phyloP scores from a whole-genome alignment of 805 yeast species.

The Ogataea paraovalis region DNA sequence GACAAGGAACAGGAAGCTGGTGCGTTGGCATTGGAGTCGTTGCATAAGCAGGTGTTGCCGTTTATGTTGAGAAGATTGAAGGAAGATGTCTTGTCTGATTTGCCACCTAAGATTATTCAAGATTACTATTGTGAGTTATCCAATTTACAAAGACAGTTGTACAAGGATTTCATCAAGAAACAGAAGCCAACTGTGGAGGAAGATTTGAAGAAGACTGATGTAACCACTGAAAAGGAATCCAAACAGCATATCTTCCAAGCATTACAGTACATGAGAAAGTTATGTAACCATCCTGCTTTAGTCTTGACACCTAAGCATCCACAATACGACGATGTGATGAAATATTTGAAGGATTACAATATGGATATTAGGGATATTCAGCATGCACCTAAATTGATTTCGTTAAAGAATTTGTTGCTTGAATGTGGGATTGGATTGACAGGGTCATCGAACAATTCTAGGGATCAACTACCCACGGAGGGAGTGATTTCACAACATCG shows the following conservation, averaged over 20 bases:
- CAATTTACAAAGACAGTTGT: conserved; percentile 81
- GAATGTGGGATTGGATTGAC: conserved; percentile 88
- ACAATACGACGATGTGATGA: conserved; percentile 63
- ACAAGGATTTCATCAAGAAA: conserved; percentile 83
- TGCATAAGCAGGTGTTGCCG: conserved; percentile 95
- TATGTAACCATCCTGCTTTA: conserved; percentile 94
- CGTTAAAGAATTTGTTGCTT: conserved; percentile 70
- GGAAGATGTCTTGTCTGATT: conserved; percentile 91
- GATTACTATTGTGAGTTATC: conserved; percentile 96
- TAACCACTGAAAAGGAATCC: conserved; percentile 32
- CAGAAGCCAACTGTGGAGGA: conserved; percentile 70
- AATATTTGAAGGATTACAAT: conserved; percentile 54
- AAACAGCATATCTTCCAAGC: conserved; percentile 97
- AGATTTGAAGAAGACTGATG: conserved; percentile 45
- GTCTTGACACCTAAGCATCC: conserved; percentile 84
- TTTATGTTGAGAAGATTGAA: conserved; percentile 93
- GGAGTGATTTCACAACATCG: conserved; percentile 88
- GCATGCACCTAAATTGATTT: conserved; percentile 87
- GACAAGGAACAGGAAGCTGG: conserved; percentile 97
- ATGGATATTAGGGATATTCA: conserved; percentile 64
- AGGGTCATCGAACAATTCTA: conserved; percentile 11
- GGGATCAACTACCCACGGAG: conserved; percentile 29
- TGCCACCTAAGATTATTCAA: conserved; percentile 97
- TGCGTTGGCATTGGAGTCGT: conserved; percentile 89
- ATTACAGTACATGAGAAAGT: conserved; percentile 91